Evolutionary conservation across 768 basidiomycete species (phyloP), one percentile per base, ranked within the genome.

Genomic region (Coprinopsis cinerea): DNA sequence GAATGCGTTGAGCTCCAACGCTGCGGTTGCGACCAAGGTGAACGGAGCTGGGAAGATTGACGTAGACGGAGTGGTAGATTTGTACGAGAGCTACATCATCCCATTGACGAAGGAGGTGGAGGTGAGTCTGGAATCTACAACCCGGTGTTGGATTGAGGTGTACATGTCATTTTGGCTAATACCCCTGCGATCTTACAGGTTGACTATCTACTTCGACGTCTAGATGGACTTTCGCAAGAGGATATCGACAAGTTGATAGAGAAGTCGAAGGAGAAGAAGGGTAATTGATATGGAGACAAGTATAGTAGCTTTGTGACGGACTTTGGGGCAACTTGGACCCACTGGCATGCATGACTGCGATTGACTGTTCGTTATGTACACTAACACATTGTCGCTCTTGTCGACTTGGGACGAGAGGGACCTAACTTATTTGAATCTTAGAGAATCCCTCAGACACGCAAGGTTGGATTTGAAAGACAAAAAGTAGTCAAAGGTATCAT

Each of bases 31-130:
- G 46, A n/a, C n/a, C n/a, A 61, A 66, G 51, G 63, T 55, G 9
- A 57, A 61, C n/a, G n/a, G n/a, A n/a, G n/a, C n/a, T 47, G 54
- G 55, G 11, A 94, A 93, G 73, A 89, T 99, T 53, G 93, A 96
- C 52, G 86, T 93, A 0, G 91, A 93, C 55, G 85, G 88, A 35
- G 92, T 99, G 14, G 88, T 96, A 20, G 85, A 91, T 61, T 66
- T 99, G 54, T 99, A 99, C 61, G 84, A 93, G 62, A 88, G 86
- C 61, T 92, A 86, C 60, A 93, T 99, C 55, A 99, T 99, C 51
- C 96, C 96, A 7, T 65, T 99, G 56, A 99, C 96, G 0, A 97
- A 95, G 66, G 92, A 96, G 62, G 91, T 99, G 51, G 96, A 99
- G 90, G 95, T 95, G 62, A 41, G 76, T 49, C 1, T 36, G 4